A percentile compares a stretch with the other conserved stretches of the same genome.
These are phyloP conservation scores for Primulina huaijiensis DNA, from an alignment of 257 asterid species.

Conservation along the genomic window DNA sequence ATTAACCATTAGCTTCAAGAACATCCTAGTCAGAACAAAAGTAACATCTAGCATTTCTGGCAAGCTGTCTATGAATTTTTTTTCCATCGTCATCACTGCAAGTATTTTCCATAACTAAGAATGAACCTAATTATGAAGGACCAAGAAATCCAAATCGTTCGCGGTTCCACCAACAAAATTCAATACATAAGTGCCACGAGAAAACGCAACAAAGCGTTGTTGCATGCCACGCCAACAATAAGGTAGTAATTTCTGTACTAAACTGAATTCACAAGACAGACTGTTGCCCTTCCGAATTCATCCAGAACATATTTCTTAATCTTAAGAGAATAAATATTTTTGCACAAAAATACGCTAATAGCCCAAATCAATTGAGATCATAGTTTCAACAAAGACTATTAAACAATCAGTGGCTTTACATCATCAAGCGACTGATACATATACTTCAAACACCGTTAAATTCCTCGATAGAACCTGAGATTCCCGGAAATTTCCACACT, in stretches of 20 bases:
- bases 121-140: neutral
- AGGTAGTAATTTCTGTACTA: neutral
- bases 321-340: no score
- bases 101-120: neutral
- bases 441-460: neutral
- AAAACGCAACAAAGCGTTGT: no score
- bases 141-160: neutral
- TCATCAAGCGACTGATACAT: neutral
- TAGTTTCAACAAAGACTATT: neutral
- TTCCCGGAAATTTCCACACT: neutral
- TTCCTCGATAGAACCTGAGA: neutral
- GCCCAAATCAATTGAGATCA: neutral
- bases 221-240: no score
- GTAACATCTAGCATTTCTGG: conserved; percentile 6
- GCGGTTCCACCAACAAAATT: neutral
- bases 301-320: neutral
- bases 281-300: neutral
- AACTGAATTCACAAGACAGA: neutral
- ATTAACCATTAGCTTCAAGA: neutral
- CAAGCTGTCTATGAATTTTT: neutral
- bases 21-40: conserved; percentile 1
- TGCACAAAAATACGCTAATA: neutral
- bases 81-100: neutral
- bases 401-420: neutral
- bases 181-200: no score